phyloP scores from a whole-genome alignment of 169 alveolate genomes.

The Babesia ovata region DNA sequence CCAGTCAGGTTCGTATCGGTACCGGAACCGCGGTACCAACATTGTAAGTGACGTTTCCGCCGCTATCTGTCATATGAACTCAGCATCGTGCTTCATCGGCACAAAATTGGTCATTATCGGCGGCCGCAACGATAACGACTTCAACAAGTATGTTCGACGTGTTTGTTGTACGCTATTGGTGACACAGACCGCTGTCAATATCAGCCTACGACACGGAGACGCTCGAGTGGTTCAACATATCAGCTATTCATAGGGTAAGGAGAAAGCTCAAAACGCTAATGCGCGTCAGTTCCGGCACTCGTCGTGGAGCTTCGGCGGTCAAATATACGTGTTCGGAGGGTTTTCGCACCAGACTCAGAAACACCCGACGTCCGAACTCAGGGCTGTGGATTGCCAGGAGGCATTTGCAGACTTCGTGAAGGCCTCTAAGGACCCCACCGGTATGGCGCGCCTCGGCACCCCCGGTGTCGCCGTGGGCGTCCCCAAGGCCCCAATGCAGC shows the following conservation, averaged over 20 bases:
- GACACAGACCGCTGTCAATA: constrained; percentile 81
- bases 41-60: constrained; percentile 44
- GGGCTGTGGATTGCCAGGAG: constrained; percentile 77
- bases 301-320: constrained; percentile 87
- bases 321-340: constrained; percentile 93
- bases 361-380: constrained; percentile 87
- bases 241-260: constrained; percentile 86
- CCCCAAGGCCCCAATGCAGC: constrained; percentile 11
- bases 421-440: constrained; percentile 7
- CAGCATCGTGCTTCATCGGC: constrained; percentile 85
- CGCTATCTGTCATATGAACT: not conserved
- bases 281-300: constrained; percentile 86
- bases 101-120: constrained; percentile 92
- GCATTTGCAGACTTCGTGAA: constrained; percentile 11
- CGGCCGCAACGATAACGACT: constrained; percentile 93
- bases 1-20: constrained; percentile 88
- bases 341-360: constrained; percentile 93
- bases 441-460: not conserved
- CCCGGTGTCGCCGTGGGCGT: constrained; percentile 20
- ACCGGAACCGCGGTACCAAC: constrained; percentile 93
- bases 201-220: constrained; percentile 95
- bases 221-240: constrained; percentile 91
- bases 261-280: not conserved
- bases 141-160: constrained; percentile 47
- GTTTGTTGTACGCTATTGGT: not conserved